These are phyloP conservation scores for Hypholoma sublateritium DNA, from an alignment of 768 basidiomycete genomes.

Conservation along the genomic window DNA sequence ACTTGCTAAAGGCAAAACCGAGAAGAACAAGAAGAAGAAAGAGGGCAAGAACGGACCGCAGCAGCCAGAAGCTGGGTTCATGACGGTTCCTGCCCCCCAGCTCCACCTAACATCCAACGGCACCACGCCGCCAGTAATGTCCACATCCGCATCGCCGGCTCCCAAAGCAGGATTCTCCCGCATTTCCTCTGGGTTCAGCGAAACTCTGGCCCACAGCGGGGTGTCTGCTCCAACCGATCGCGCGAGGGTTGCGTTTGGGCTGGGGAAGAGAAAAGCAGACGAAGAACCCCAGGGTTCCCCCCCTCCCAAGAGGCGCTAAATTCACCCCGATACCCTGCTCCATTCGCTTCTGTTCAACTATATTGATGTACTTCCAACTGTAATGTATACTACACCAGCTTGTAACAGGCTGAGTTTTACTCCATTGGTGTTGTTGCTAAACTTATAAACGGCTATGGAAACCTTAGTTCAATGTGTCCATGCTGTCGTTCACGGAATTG, in stretches of 20 bases:
- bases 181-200: slow-evolving; percentile 56
- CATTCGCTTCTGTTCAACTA: neutral
- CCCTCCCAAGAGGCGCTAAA: slow-evolving; percentile 56
- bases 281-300: slow-evolving; percentile 70
- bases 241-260: slow-evolving; percentile 74
- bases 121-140: slow-evolving; percentile 42
- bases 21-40: slow-evolving; percentile 82
- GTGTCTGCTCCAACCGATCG: slow-evolving; percentile 66
- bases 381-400: neutral
- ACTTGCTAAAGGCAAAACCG: slow-evolving; percentile 80
- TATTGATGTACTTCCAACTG: neutral
- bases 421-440: no score
- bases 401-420: no score
- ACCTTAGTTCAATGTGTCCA: no score
- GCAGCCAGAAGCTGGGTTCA: slow-evolving; percentile 57
- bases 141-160: slow-evolving; percentile 58
- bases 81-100: slow-evolving; percentile 67
- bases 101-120: slow-evolving; percentile 39
- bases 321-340: neutral
- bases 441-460: no score
- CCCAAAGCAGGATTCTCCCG: slow-evolving; percentile 78
- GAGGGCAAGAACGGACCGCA: slow-evolving; percentile 57
- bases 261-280: slow-evolving; percentile 80
- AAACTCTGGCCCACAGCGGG: slow-evolving; percentile 50
- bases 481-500: no score